phyloP scores from a whole-genome alignment of 805 yeast species.

The Starmerella bacillaris region DNA sequence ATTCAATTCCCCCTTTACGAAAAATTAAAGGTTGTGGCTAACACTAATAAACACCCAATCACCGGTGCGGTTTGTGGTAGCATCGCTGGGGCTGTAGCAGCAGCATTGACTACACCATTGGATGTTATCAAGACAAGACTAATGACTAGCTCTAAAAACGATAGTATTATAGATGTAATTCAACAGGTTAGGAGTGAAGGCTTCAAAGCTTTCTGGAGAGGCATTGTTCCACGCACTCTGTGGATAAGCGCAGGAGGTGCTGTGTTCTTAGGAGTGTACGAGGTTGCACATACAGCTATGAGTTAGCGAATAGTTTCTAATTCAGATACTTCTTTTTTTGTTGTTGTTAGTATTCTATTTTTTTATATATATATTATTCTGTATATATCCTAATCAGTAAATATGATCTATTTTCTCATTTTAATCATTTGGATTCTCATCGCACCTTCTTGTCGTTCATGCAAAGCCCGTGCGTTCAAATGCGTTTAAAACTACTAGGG shows the following conservation, averaged over 20 bases:
- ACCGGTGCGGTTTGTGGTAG: conserved; percentile 86
- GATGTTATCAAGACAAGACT: conserved; percentile 88
- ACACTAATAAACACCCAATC: conserved; percentile 32
- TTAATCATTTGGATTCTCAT: no score
- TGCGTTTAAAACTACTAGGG: no score
- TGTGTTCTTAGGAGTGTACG: conserved; percentile 87
- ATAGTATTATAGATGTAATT: background rate
- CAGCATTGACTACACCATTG: conserved; percentile 84
- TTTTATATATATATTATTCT: no score
- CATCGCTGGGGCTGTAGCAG: conserved; percentile 84
- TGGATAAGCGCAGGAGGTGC: conserved; percentile 99
- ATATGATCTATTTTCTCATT: no score
- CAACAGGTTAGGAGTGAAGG: background rate
- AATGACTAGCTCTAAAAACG: conserved; percentile 38
- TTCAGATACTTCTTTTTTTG: no score
- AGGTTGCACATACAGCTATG: conserved; percentile 21
- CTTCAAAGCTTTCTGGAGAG: conserved; percentile 38
- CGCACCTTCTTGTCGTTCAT: no score
- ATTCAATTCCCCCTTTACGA: conserved; percentile 94
- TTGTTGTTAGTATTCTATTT: no score
- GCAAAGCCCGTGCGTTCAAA: no score
- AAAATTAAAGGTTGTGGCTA: conserved; percentile 45
- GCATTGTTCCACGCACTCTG: conserved; percentile 87
- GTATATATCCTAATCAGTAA: no score
- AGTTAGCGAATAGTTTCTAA: no score